Conservation (phyloP, 345 rosid genomes). For the Populus euphratica region DNA sequence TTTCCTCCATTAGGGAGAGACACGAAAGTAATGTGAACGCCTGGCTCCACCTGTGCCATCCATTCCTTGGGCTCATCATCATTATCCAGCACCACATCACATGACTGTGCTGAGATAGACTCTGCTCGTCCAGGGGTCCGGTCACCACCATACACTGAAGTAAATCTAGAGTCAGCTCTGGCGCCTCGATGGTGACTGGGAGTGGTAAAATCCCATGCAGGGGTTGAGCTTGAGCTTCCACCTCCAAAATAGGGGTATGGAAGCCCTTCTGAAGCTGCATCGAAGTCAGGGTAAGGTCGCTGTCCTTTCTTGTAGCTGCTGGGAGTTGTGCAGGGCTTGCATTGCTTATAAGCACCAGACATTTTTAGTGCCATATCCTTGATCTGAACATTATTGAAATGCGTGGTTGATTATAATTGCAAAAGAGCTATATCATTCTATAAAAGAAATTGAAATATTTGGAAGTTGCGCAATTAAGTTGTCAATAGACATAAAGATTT, state of each 20-base stretch:
- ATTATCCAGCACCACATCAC: conserved; percentile 71
- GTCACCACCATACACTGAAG: conserved; percentile 41
- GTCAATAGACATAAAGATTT: background rate
- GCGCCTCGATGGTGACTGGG: conserved; percentile 36
- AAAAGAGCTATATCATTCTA: background rate
- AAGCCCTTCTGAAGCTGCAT: conserved; percentile 70
- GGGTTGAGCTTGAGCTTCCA: conserved; percentile 80
- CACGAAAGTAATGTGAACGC: conserved; percentile 90
- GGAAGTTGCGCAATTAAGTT: background rate
- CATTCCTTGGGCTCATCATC: conserved; percentile 88
- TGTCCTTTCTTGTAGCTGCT: conserved; percentile 65
- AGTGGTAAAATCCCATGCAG: conserved; percentile 88
- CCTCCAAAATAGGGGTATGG: conserved; percentile 72
- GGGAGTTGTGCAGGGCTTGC: conserved; percentile 84
- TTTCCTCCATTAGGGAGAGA: conserved; percentile 91
- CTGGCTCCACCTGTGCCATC: conserved; percentile 99
- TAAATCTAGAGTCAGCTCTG: conserved; percentile 50
- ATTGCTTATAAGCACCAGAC: conserved; percentile 74
- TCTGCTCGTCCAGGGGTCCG: conserved; percentile 56
- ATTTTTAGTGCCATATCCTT: conserved; percentile 89
- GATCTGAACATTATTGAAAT: conserved; percentile 48
- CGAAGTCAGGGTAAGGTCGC: conserved; percentile 61
- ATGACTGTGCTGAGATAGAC: conserved; percentile 56
- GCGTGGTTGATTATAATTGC: background rate
- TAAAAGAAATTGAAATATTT: background rate